Base-by-base conservation (phyloP, 2,329 filamentous ascomycete species). In the Helminthosporium solani region DNA sequence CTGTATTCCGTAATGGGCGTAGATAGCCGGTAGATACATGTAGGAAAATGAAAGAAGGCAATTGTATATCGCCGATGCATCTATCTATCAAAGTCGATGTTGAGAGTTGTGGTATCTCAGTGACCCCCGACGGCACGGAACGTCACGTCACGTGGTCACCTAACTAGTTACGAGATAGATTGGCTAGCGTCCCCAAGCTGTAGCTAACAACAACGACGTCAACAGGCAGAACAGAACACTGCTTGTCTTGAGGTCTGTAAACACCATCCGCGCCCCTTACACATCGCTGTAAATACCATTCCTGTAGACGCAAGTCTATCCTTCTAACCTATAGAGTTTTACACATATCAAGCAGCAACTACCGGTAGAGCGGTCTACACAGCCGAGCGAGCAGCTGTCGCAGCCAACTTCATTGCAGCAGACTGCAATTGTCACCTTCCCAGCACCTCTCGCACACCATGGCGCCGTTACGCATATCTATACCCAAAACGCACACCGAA, bases 401-500 rank as follows among this genome's bases (percentile, higher is more conserved):
- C 27, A 21, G 9, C 14, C 34, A 21, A 40, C 37, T 11, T 40
- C 23, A n/a, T 15, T 25, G 23, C 25, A 18, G 21, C 15, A 30
- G 37, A 16, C 23, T 14, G 12, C 33, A 18, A 33, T 14, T 16
- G 6, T 15, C 33, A 4, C 7, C 15, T 15, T 16, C 19, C 25
- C 18, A n/a, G 7, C 25, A 19, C 21, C 31, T 3, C 31, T n/a
- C 23, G n/a, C 8, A 38, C 45, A 54, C 3, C 33, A 77, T 77
- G 74, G 63, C 75, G 21, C 72, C 73, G 14, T 64, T 76, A n/a
- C 65, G 70, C 25, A 73, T 78, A 44, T 70, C 73, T 3, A 76
- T 78, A 47, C 74, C 75, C 2, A 63, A 66, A 3, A 65, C 80
- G n/a, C 77, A 74, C 27, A 77, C 77, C 42, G 48, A 73, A 42